phyloP scores from a whole-genome alignment of 2,329 filamentous ascomycete species.

The Malbranchea zuffiana region DNA sequence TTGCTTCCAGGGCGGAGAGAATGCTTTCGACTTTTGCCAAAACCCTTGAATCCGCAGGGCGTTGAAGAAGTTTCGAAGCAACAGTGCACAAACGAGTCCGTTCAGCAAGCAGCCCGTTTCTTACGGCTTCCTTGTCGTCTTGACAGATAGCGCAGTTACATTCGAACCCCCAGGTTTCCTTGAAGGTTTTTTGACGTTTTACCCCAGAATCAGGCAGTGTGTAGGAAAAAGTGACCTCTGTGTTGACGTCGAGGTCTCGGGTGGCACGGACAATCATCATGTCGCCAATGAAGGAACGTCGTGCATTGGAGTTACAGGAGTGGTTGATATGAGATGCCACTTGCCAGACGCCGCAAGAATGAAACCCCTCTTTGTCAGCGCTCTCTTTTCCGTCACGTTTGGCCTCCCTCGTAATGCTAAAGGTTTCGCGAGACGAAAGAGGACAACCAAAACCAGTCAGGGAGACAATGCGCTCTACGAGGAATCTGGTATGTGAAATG shows the following conservation, averaged over 20 bases:
- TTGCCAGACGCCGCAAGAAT: conserved; percentile 37
- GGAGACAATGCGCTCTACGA: too few relatives aligned
- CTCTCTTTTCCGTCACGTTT: not conserved
- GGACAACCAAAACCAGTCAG: too few relatives aligned
- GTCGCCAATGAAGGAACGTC: conserved; percentile 44
- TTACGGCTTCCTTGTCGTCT: conserved; percentile 11
- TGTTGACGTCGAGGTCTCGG: conserved; percentile 31
- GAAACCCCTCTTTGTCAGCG: not conserved
- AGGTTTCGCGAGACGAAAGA: too few relatives aligned
- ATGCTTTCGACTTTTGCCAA: conserved; percentile 12
- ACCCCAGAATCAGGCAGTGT: conserved; percentile 11
- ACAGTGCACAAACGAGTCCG: conserved; percentile 6
- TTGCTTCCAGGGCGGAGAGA: conserved; percentile 14
- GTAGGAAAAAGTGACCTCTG: conserved; percentile 41
- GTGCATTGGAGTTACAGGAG: conserved; percentile 39
- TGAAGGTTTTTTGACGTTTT: not conserved
- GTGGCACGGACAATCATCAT: conserved; percentile 43
- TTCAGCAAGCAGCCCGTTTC: conserved; percentile 3
- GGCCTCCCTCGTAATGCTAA: too few relatives aligned
- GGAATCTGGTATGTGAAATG: too few relatives aligned
- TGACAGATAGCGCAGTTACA: conserved; percentile 19
- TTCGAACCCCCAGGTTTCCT: conserved; percentile 20
- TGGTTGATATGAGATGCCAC: conserved; percentile 45
- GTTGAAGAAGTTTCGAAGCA: too few relatives aligned
- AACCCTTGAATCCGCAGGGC: not conserved